These are phyloP conservation scores for Botrytis aclada DNA, from an alignment of 2,329 filamentous ascomycete species.

Conservation along the genomic window DNA sequence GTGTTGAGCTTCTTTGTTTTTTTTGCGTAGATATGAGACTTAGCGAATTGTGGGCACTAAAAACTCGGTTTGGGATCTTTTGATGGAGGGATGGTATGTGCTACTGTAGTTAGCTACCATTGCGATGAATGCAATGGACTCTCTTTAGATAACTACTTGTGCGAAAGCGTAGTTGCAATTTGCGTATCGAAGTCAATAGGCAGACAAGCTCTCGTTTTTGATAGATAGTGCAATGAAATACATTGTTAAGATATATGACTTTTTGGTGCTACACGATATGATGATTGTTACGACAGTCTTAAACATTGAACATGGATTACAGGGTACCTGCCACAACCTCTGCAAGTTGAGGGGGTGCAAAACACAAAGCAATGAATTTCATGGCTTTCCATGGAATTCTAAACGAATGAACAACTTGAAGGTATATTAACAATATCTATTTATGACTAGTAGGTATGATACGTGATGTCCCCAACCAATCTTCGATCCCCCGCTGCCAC, in stretches of 20 bases:
- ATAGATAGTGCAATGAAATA: background rate
- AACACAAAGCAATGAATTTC: background rate
- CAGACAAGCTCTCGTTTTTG: background rate
- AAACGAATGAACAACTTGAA: background rate
- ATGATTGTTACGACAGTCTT: background rate
- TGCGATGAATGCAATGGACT: slow-evolving; percentile 4
- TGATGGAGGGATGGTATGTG: slow-evolving; percentile 4
- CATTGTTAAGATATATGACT: background rate
- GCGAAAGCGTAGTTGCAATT: slow-evolving; percentile 5
- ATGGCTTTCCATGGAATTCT: background rate
- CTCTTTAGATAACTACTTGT: slow-evolving; percentile 1
- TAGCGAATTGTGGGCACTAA: slow-evolving; percentile 14
- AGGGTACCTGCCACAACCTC: background rate
- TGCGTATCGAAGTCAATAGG: background rate
- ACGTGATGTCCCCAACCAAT: background rate
- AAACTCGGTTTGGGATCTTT: slow-evolving; percentile 10
- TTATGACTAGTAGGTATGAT: background rate
- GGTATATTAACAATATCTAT: slow-evolving; percentile 13
- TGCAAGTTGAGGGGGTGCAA: background rate
- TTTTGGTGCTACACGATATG: background rate
- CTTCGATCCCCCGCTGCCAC: background rate
- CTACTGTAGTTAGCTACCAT: slow-evolving; percentile 1
- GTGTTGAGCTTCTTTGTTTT: slow-evolving; percentile 7
- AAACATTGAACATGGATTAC: background rate
- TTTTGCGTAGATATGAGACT: slow-evolving; percentile 15